phyloP scores from a whole-genome alignment of 768 basidiomycete species.

The Mycena haematopus region DNA sequence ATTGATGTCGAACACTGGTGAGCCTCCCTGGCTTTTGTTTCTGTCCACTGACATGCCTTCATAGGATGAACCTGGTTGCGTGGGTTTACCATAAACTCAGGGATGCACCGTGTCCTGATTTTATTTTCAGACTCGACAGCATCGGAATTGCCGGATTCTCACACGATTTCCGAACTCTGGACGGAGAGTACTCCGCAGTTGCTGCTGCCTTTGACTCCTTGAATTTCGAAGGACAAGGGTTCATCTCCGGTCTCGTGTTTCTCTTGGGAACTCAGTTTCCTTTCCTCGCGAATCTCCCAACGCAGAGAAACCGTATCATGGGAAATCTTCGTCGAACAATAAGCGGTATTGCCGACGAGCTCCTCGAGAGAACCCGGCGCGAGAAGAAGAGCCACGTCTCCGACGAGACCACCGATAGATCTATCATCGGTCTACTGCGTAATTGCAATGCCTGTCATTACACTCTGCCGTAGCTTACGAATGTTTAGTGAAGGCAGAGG shows the following conservation, averaged over 20 bases:
- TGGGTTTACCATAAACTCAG: conserved; percentile 21
- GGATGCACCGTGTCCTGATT: not conserved
- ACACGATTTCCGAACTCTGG: conserved; percentile 50
- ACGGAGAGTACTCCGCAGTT: conserved; percentile 41
- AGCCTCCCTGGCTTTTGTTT: not conserved
- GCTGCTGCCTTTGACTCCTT: conserved; percentile 37
- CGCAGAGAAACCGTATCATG: conserved; percentile 16
- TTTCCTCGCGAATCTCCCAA: conserved; percentile 25
- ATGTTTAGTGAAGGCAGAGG: conserved; percentile 29
- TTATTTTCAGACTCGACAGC: conserved; percentile 45
- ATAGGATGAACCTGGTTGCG: conserved; percentile 50
- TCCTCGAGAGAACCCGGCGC: conserved; percentile 24
- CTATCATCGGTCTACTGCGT: conserved; percentile 26
- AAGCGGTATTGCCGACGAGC: conserved; percentile 24
- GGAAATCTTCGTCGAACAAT: conserved; percentile 17
- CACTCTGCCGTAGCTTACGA: not conserved
- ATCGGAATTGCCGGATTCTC: conserved; percentile 55
- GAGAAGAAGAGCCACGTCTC: conserved; percentile 22
- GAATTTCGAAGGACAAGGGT: conserved; percentile 11
- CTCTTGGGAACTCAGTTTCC: conserved; percentile 26
- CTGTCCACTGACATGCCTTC: not conserved
- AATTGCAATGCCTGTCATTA: not conserved
- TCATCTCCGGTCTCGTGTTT: conserved; percentile 23
- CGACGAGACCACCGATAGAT: conserved; percentile 24
- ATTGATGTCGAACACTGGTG: conserved; percentile 46